A percentile compares a stretch with the other conserved stretches of the same genome.
These are phyloP conservation scores for Mortierella hygrophila DNA, from an alignment of 192 early-diverging fungal genomes.

Conservation along the genomic window DNA sequence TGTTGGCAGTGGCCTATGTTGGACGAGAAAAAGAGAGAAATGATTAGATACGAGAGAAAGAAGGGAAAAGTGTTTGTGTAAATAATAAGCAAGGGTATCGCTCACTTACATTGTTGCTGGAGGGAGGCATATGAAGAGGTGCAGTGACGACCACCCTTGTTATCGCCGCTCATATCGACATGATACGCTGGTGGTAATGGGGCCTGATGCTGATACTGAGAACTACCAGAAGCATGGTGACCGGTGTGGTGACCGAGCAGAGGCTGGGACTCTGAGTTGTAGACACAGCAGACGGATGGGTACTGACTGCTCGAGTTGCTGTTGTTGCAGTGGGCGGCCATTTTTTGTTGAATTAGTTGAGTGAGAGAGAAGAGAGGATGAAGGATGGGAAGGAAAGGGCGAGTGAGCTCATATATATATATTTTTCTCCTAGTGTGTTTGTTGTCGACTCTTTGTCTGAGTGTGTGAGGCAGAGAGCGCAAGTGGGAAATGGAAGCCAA, in stretches of 20 bases:
- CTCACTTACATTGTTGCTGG: background rate
- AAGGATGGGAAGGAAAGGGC: background rate
- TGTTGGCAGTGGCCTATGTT: background rate
- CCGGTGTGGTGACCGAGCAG: conserved; percentile 26
- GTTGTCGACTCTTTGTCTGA: background rate
- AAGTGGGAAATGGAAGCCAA: background rate
- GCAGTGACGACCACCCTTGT: conserved; percentile 3
- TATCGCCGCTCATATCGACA: conserved; percentile 15
- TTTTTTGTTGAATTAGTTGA: background rate
- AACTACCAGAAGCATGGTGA: background rate
- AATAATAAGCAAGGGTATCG: background rate
- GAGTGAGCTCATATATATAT: background rate
- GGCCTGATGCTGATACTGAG: background rate
- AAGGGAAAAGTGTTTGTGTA: background rate
- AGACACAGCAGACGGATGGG: conserved; percentile 30
- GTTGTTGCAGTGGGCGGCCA: conserved; percentile 15
- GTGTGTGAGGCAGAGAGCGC: background rate
- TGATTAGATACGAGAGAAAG: background rate
- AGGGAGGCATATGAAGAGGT: background rate
- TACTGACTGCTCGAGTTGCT: conserved; percentile 2
- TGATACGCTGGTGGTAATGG: background rate
- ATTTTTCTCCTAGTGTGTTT: background rate
- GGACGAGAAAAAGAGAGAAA: background rate
- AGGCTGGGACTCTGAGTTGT: conserved; percentile 20
- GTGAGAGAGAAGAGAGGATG: background rate